Conservation (phyloP, 768 basidiomycete genomes). For the Psilocybe sp. region DNA sequence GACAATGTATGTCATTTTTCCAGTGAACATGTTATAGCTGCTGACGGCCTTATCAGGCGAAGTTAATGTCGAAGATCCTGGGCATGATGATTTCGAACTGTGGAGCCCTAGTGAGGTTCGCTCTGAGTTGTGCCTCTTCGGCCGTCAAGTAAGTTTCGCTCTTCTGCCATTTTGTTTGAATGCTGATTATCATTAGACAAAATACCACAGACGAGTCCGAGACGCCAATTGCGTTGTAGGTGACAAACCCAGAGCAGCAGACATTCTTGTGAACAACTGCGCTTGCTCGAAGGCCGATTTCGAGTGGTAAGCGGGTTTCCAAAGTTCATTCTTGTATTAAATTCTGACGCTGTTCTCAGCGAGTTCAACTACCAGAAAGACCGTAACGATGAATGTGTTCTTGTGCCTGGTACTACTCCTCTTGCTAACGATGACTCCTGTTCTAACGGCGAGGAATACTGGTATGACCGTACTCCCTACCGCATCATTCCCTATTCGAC, state of each 20-base stretch:
- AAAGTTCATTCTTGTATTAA: background rate
- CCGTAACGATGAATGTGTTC: slow-evolving; percentile 67
- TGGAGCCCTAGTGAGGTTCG: slow-evolving; percentile 95
- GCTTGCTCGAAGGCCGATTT: slow-evolving; percentile 75
- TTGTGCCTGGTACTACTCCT: slow-evolving; percentile 66
- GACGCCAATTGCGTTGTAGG: slow-evolving; percentile 85
- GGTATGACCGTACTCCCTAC: slow-evolving; percentile 93
- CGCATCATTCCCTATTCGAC: slow-evolving; percentile 87
- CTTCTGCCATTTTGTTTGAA: background rate
- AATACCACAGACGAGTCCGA: slow-evolving; percentile 88
- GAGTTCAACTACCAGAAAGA: slow-evolving; percentile 91
- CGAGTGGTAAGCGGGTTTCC: slow-evolving; percentile 75
- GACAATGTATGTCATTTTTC: slow-evolving; percentile 58
- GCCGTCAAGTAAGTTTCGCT: slow-evolving; percentile 62
- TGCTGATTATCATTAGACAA: slow-evolving; percentile 47
- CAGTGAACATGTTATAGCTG: background rate
- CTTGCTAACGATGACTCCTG: slow-evolving; percentile 64
- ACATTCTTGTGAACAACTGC: slow-evolving; percentile 66
- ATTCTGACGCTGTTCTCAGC: slow-evolving; percentile 36
- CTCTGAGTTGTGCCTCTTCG: slow-evolving; percentile 88
- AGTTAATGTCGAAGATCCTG: slow-evolving; percentile 66
- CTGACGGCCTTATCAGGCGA: slow-evolving; percentile 45
- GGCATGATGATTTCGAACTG: slow-evolving; percentile 90
- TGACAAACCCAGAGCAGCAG: slow-evolving; percentile 48
- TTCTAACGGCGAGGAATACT: slow-evolving; percentile 62